phyloP scores from a whole-genome alignment of 371 early-diverging fungal genomes.

The Mortierella sp. region DNA sequence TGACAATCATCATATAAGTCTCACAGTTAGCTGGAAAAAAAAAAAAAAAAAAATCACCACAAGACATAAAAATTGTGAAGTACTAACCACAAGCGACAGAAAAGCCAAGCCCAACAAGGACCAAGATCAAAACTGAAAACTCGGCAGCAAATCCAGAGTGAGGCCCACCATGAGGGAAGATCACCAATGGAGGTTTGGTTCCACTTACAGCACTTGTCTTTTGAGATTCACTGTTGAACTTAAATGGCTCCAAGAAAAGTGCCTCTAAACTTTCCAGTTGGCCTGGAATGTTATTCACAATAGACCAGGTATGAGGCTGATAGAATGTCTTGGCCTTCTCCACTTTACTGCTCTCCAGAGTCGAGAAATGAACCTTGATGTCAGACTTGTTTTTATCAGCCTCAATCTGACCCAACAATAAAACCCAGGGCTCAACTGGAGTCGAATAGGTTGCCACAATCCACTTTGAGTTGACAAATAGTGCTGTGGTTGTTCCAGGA shows the following conservation, averaged over 20 bases:
- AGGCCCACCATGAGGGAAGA: constrained; percentile 80
- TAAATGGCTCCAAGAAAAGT: constrained; percentile 30
- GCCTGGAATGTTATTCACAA: constrained; percentile 35
- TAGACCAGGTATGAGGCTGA: constrained; percentile 45
- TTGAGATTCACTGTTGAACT: constrained; percentile 22
- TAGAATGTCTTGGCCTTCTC: constrained; percentile 38
- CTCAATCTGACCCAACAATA: constrained; percentile 40
- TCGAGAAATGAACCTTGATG: constrained; percentile 26
- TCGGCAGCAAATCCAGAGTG: constrained; percentile 67
- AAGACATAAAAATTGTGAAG: not conserved
- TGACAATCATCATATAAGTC: no score
- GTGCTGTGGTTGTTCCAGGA: constrained; percentile 30
- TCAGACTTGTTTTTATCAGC: constrained; percentile 6
- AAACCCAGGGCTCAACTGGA: constrained; percentile 40
- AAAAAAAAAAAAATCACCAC: not conserved
- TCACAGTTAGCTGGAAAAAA: not conserved
- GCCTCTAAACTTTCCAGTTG: constrained; percentile 46
- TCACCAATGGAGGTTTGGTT: constrained; percentile 60
- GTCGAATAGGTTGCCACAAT: constrained; percentile 45
- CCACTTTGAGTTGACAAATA: constrained; percentile 41
- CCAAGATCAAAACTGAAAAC: constrained; percentile 57
- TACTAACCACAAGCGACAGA: constrained; percentile 58
- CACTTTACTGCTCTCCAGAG: constrained; percentile 25
- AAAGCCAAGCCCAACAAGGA: constrained; percentile 67
- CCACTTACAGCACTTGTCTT: constrained; percentile 46